Evolutionary conservation across 2,329 filamentous ascomycete genomes (phyloP), one percentile per base, ranked within the genome.

Genomic region (Cercospora brassicicola): DNA sequence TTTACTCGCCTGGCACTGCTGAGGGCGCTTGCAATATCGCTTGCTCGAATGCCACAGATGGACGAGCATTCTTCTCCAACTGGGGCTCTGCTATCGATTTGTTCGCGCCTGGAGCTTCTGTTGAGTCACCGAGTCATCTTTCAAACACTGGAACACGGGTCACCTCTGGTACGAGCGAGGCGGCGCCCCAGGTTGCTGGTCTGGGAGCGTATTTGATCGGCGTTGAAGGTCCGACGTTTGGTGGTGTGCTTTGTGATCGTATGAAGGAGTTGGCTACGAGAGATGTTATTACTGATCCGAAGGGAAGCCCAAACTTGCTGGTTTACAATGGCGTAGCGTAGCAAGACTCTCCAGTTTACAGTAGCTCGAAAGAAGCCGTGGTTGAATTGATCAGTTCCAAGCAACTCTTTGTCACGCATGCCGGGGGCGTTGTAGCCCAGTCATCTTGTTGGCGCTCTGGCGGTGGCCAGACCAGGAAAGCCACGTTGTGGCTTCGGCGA

Each of bases 191-290:
- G 36, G 36, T 42, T 2, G 36, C 36, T 9, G 36, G 36, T 42
- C 36, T 42, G 8, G 15, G 36, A 2, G 36, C 36, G 15, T 42
- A 42, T 3, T 42, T 42, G 36, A 42, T 42, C 0, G 36, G 36
- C 4, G 36, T 42, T 2, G 36, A 42, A n/a, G 36, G 36, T 1
- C 36, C 81, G 67, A 77, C 68, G 48, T 80, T 79, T 15, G 83
- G 85, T 0, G 76, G 23, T 5, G 67, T 59, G 9, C 82, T 89
- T 28, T 83, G 82, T 73, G 59, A 76, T 62, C 82, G 83, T 72
- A 82, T 89, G 71, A 75, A 79, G 71, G 74, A 76, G 60, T 79
- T 84, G 30, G 78, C 81, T 36, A 79, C 79, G 20, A 30, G 56
- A 20, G 56, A 59, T 59, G 30, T 59, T 11, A 59, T 59, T 23